phyloP scores from a whole-genome alignment of 176 grass and related monocot species.

The Puya raimondii region DNA sequence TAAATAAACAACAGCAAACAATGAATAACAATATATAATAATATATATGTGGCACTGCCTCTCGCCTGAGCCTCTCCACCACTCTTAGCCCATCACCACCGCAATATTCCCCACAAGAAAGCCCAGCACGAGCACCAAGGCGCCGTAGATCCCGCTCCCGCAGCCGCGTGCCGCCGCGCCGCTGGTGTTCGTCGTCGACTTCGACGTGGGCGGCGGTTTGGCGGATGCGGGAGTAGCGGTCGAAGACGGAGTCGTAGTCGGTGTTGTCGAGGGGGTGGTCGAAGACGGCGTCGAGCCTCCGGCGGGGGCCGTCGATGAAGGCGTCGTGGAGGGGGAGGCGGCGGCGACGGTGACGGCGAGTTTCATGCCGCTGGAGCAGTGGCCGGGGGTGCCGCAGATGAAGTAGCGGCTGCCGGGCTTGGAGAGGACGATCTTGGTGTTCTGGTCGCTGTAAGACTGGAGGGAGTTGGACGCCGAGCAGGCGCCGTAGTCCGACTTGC shows the following conservation, averaged over 20 bases:
- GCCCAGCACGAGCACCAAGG: too few species aligned
- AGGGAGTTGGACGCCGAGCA: conserved; percentile 73
- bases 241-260: not conserved
- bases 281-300: conserved; percentile 18
- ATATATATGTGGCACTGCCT: too few species aligned
- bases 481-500: conserved; percentile 52
- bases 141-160: too few species aligned
- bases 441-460: conserved; percentile 71
- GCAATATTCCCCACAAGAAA: too few species aligned
- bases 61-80: too few species aligned
- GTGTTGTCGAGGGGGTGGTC: not conserved
- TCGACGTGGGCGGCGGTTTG: too few species aligned
- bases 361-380: conserved; percentile 88
- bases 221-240: too few species aligned
- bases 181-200: too few species aligned
- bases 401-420: conserved; percentile 78
- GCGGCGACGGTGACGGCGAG: conserved; percentile 52
- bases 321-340: conserved; percentile 3
- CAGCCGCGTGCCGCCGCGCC: too few species aligned
- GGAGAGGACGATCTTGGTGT: conserved; percentile 70
- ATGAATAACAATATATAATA: too few species aligned
- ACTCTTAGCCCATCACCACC: too few species aligned
- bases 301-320: conserved; percentile 10
- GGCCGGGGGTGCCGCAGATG: conserved; percentile 60
- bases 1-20: too few species aligned